These are phyloP conservation scores for Penicillium paneum DNA, from an alignment of 2,329 filamentous ascomycete genomes.

Conservation along the genomic window DNA sequence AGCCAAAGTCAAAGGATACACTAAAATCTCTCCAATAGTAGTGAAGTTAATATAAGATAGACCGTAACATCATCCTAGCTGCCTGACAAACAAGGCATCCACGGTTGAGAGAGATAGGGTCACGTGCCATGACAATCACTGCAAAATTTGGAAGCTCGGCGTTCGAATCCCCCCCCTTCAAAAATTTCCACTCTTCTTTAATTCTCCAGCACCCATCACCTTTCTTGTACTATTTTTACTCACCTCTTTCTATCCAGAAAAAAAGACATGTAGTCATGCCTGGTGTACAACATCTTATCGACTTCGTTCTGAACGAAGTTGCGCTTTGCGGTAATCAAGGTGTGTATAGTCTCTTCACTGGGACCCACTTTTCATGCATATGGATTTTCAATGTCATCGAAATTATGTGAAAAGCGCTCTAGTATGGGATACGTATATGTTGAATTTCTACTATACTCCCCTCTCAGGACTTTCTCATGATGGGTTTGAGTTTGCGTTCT, in stretches of 20 bases:
- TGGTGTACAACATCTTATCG: slow-evolving; percentile 56
- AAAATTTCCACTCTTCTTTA: slow-evolving; percentile 16
- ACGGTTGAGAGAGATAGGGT: neutral
- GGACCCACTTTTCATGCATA: slow-evolving; percentile 22
- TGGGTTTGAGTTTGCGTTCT: neutral
- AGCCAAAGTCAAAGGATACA: neutral
- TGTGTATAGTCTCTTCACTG: slow-evolving; percentile 38
- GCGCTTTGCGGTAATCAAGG: slow-evolving; percentile 58
- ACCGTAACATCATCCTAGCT: neutral
- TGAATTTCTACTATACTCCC: neutral
- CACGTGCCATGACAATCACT: slow-evolving; percentile 6
- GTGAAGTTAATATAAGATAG: neutral
- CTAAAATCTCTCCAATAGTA: neutral
- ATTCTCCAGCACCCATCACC: neutral
- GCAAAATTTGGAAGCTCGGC: neutral
- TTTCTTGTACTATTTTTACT: slow-evolving; percentile 2
- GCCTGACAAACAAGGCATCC: neutral
- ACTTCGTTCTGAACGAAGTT: slow-evolving; percentile 58
- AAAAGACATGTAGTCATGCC: slow-evolving; percentile 38
- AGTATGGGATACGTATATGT: neutral
- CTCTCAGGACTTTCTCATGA: neutral
- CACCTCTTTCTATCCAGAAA: neutral
- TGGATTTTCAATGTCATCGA: neutral
- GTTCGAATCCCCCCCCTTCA: slow-evolving; percentile 32
- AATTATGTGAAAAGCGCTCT: neutral